phyloP scores from a whole-genome alignment of 495 filamentous ascomycete genomes.

The Neohortaea acidophila region DNA sequence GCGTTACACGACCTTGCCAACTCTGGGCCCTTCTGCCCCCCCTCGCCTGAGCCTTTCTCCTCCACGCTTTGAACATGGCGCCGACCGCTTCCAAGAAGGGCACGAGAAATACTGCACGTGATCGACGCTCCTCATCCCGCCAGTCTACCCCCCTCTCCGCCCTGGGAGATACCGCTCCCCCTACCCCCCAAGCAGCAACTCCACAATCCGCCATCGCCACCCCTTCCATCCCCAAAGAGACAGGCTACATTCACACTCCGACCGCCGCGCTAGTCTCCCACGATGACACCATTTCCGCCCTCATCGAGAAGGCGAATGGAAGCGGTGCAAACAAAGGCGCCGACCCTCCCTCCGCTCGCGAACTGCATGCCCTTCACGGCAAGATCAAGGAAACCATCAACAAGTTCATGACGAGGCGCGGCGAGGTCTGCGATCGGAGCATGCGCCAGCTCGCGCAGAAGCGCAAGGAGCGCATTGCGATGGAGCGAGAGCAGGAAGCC shows the following conservation, averaged over 20 bases:
- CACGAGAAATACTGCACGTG: slow-evolving; percentile 4
- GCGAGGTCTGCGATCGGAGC: slow-evolving; percentile 28
- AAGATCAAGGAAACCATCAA: slow-evolving; percentile 3
- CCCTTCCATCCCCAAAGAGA: slow-evolving; percentile 4
- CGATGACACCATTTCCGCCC: slow-evolving; percentile 10
- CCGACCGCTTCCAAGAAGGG: slow-evolving; percentile 8
- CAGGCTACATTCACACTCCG: slow-evolving; percentile 11
- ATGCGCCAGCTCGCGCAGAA: slow-evolving; percentile 76
- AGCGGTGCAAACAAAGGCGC: not conserved
- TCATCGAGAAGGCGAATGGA: slow-evolving; percentile 4
- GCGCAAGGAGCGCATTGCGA: slow-evolving; percentile 33
- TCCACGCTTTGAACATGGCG: not conserved
- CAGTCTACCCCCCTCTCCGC: slow-evolving; percentile 16
- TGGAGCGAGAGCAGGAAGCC: slow-evolving; percentile 22
- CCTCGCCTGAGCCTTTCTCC: too few relatives aligned
- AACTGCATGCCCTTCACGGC: slow-evolving; percentile 10
- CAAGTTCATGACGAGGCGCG: slow-evolving; percentile 6
- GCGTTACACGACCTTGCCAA: too few relatives aligned
- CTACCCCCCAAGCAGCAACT: slow-evolving; percentile 10
- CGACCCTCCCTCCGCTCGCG: slow-evolving; percentile 12
- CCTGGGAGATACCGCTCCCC: slow-evolving; percentile 10
- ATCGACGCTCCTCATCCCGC: slow-evolving; percentile 15
- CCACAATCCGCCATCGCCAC: slow-evolving; percentile 1
- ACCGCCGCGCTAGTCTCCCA: slow-evolving; percentile 7
- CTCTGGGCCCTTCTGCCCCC: too few relatives aligned